Evolutionary conservation across 129 eudicot species (phyloP), one percentile per base, ranked within the genome.

Genomic region (Ambrosia artemisiifolia): DNA sequence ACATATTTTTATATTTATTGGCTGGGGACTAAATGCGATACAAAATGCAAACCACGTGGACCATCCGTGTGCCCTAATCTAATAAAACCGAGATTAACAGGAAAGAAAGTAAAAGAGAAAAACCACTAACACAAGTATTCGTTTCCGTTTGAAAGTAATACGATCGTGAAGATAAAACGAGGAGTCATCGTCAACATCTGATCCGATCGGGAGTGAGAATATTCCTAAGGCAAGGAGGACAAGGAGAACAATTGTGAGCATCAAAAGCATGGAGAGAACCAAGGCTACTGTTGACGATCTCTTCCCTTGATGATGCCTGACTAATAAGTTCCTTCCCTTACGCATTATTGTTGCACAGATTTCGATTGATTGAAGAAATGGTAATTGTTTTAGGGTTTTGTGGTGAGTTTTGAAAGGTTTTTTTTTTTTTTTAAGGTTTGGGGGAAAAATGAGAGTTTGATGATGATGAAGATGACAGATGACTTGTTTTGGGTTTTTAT

Each of bases 141-240:
- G 80, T 67, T 84, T 79, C 35, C 96, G 91, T 62, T 81, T 85
- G 62, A 94, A 81, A 35, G 78, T 78, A 80, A 88, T 62, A 24
- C 75, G 86, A 84, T 84, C 84, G 7, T 65, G 82, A 49, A 77
- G 78, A 6, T 42, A 63, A 43, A 77, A 78, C 5, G 71, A 48
- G 4, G 83, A 48, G 36, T 51, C 80, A 12, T 82, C 91, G 12
- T 72, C 85, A 11, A 80, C 91, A 14, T 72, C 85, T 47, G 83
- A 75, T 32, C 79, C 81, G 53, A 85, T 70, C 10, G 98, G 98
- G 12, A 94, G 95, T 12, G 92, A 87, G 47, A 94, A 81, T 10
- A 94, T 87, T 30, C 98, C 98, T 33, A 94, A 92, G 66, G 97
- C 91, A 16, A 94, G 84, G 63, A 94, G 96, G 78, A 90, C 85